A percentile compares a stretch with the other conserved stretches of the same genome.
Evolutionary conservation across 2,329 filamentous ascomycete species (phyloP).

Genomic region (Fusarium anguioides): DNA sequence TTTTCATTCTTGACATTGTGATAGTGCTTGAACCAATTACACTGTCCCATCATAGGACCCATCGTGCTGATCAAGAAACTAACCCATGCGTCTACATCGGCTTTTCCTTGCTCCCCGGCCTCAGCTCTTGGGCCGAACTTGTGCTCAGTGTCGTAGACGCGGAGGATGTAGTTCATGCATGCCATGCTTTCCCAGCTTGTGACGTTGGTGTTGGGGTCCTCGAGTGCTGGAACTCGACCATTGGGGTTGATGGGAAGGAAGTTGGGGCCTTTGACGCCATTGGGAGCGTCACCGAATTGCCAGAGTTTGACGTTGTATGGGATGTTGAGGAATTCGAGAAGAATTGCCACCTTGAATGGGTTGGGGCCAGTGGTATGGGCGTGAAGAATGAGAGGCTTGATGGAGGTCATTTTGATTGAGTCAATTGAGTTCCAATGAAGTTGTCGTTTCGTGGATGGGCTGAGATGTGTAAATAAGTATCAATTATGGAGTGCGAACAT

Average conservation of each 20-base stretch:
- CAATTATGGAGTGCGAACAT: neutral
- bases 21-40: constrained; percentile 25
- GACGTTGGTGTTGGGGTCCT: constrained; percentile 48
- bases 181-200: constrained; percentile 44
- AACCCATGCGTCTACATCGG: constrained; percentile 9
- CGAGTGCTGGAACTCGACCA: constrained; percentile 46
- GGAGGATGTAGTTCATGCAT: constrained; percentile 38
- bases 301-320: constrained; percentile 43
- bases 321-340: constrained; percentile 47
- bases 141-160: constrained; percentile 34
- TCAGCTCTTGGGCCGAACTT: constrained; percentile 9
- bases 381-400: constrained; percentile 15
- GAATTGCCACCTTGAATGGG: constrained; percentile 43
- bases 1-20: constrained; percentile 18
- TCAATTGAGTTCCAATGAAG: neutral
- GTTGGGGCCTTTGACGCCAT: constrained; percentile 42
- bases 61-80: constrained; percentile 27
- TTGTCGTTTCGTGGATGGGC: no score
- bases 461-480: neutral
- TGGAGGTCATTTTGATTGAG: neutral
- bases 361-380: constrained; percentile 32
- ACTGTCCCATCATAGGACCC: constrained; percentile 17
- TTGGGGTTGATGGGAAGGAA: constrained; percentile 49
- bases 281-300: constrained; percentile 7
- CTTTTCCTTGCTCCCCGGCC: constrained; percentile 11